Percentiles rank a stretch among this genome's conserved stretches.
phyloP scores from a whole-genome alignment of 2,329 filamentous ascomycete species.

The Nemania sp. region DNA sequence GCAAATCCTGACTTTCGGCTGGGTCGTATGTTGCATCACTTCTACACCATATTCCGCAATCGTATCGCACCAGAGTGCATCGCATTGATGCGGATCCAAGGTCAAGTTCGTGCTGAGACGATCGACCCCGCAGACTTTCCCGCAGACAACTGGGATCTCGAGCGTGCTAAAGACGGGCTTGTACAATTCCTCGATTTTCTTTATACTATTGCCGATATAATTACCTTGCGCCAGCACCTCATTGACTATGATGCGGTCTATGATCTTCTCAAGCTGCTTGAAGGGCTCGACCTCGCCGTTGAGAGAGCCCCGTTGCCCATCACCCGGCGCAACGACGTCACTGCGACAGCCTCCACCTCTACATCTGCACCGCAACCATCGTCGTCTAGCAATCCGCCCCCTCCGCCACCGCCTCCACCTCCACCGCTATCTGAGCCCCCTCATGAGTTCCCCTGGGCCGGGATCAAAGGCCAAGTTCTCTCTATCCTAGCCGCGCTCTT shows the following conservation, averaged over 20 bases:
- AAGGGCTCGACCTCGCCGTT: conserved; percentile 84
- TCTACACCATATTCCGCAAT: conserved; percentile 89
- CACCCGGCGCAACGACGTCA: conserved; percentile 32
- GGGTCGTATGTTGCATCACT: conserved; percentile 75
- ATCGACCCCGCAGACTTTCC: conserved; percentile 86
- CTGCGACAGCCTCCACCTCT: conserved; percentile 31
- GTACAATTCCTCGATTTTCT: conserved; percentile 95
- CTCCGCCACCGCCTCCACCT: conserved; percentile 48
- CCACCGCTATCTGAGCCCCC: conserved; percentile 64
- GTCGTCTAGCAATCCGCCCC: conserved; percentile 43
- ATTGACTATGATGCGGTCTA: conserved; percentile 91
- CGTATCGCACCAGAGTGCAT: conserved; percentile 93
- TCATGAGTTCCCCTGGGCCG: conserved; percentile 66
- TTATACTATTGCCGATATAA: conserved; percentile 82
- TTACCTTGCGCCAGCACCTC: conserved; percentile 79
- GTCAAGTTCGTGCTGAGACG: conserved; percentile 78
- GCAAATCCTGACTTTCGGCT: conserved; percentile 58
- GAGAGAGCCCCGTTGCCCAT: conserved; percentile 74
- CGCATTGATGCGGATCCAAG: conserved; percentile 91
- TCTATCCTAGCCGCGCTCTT: conserved; percentile 87
- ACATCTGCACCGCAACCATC: conserved; percentile 36
- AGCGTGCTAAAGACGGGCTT: conserved; percentile 91
- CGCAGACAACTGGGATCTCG: conserved; percentile 96
- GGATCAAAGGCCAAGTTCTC: conserved; percentile 90
- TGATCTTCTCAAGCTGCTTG: conserved; percentile 83